Conservation (phyloP, 1,139 yeast genomes). For the Sugiyamaella neomexicana region DNA sequence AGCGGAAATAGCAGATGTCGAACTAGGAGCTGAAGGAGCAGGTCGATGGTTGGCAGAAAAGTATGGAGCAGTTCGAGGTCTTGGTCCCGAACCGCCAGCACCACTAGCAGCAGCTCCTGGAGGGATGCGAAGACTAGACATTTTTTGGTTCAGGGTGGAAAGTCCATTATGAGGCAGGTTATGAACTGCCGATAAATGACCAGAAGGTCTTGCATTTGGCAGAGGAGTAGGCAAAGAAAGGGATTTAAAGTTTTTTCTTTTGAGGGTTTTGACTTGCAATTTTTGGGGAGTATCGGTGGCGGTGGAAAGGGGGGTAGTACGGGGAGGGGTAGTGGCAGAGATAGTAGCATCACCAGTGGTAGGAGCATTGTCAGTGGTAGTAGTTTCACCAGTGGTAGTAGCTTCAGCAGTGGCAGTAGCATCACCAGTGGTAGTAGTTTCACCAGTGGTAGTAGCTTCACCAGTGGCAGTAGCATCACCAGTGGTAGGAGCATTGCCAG, state of each 20-base stretch:
- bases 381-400: not conserved
- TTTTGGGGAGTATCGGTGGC: slow-evolving; percentile 19
- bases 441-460: not conserved
- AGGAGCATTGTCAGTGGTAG: not conserved
- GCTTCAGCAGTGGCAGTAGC: not conserved
- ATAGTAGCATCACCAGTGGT: not conserved
- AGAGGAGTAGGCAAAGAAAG: slow-evolving; percentile 48
- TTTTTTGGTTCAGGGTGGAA: not conserved
- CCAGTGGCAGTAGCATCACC: not conserved
- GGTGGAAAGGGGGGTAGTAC: no score
- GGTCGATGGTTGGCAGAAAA: slow-evolving; percentile 23
- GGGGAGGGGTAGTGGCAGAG: no score
- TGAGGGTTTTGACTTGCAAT: slow-evolving; percentile 59
- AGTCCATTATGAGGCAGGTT: no score
- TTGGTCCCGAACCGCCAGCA: not conserved
- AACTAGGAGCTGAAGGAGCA: slow-evolving; percentile 33
- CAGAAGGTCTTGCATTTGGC: slow-evolving; percentile 6
- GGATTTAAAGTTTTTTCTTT: slow-evolving; percentile 72
- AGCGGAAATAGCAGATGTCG: not conserved
- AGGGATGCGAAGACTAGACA: slow-evolving; percentile 25
- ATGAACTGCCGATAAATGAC: no score
- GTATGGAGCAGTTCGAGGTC: not conserved
- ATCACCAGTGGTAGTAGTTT: not conserved
- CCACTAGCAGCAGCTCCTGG: slow-evolving; percentile 25
- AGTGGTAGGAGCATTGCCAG: not conserved